Evolutionary conservation across 2,329 filamentous ascomycete species (phyloP).

Genomic region (Colletotrichum sublineola): DNA sequence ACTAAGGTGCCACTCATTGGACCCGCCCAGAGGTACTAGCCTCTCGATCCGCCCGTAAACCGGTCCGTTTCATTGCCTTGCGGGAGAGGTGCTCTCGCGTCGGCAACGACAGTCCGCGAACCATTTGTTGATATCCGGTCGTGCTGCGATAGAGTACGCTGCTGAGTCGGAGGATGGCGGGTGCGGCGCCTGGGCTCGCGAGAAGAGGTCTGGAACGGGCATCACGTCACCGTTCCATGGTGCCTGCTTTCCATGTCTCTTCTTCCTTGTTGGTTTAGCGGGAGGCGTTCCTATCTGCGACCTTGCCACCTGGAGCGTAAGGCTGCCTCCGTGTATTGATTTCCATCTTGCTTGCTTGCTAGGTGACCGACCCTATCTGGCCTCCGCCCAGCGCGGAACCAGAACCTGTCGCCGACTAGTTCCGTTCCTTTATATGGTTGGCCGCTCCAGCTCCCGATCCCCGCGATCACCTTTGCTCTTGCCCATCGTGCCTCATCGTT

Average conservation of each 20-base stretch:
- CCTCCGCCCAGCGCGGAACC: neutral
- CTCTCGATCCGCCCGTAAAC: neutral
- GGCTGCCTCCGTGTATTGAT: conserved; percentile 16
- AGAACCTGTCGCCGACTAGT: neutral
- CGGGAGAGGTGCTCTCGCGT: neutral
- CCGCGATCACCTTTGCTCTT: neutral
- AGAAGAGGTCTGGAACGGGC: conserved; percentile 13
- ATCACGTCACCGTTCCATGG: conserved; percentile 28
- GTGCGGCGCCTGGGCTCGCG: neutral
- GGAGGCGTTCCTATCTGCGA: neutral
- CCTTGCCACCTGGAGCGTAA: conserved; percentile 3
- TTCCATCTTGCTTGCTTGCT: neutral
- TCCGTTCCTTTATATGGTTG: conserved; percentile 2
- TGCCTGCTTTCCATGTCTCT: neutral
- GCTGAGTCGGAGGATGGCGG: neutral
- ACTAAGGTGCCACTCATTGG: neutral
- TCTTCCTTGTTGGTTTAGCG: neutral
- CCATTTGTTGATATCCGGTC: neutral
- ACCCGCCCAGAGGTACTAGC: neutral
- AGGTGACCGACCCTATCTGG: neutral
- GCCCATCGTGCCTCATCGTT: conserved; percentile 19
- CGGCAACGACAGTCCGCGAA: conserved; percentile 7
- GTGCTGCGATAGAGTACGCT: neutral
- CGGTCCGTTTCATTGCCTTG: neutral
- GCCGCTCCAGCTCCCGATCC: conserved; percentile 13